Evolutionary conservation across 768 basidiomycete genomes (phyloP).

Genomic region (Tulasnella calospora): DNA sequence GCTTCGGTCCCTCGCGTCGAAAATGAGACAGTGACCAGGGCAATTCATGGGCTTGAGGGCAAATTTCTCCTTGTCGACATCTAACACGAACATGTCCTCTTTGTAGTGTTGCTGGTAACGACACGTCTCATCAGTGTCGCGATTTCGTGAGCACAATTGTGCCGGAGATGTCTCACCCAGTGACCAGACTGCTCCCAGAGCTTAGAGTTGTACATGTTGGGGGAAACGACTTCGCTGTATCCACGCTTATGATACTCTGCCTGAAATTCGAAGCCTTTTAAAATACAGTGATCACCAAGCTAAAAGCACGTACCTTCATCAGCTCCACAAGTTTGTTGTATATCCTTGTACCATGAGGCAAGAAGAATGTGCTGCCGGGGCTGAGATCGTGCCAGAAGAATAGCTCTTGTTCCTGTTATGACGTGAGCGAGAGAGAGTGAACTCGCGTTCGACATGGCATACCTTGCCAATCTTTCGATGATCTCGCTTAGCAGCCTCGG

Average conservation of each 20-base stretch:
- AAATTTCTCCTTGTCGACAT: conserved; percentile 94
- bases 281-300: conserved; percentile 8
- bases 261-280: conserved; percentile 39
- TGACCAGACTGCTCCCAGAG: conserved; percentile 93
- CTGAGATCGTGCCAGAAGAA: conserved; percentile 98
- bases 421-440: conserved; percentile 19
- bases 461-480: conserved; percentile 93
- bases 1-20: conserved; percentile 86
- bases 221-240: conserved; percentile 84
- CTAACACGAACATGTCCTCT: conserved; percentile 94
- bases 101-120: conserved; percentile 83
- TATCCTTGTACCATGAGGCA: conserved; percentile 94
- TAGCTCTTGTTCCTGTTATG: conserved; percentile 78
- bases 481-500: conserved; percentile 96
- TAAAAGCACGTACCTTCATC: conserved; percentile 64
- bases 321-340: conserved; percentile 90
- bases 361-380: conserved; percentile 93
- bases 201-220: conserved; percentile 94
- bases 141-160: not conserved
- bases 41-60: conserved; percentile 99
- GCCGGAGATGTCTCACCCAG: not conserved
- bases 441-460: conserved; percentile 22
- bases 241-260: conserved; percentile 91
- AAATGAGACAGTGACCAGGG: conserved; percentile 93
- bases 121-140: not conserved